Conservation (phyloP, 495 filamentous ascomycete species). For the Lophium mytilinum region DNA sequence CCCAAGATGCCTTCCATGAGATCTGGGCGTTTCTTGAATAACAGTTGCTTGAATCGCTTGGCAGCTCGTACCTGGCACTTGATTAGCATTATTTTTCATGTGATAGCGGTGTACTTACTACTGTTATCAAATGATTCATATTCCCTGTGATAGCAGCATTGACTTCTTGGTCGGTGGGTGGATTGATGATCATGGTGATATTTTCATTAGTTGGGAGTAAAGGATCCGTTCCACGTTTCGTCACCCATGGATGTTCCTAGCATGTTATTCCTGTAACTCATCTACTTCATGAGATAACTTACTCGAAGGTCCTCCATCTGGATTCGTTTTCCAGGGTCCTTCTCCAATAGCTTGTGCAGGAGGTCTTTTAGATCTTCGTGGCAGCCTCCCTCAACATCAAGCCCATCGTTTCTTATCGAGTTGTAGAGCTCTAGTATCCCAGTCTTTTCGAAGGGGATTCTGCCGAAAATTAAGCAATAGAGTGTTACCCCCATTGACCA, state of each 20-base stretch:
- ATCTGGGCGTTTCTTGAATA: slow-evolving; percentile 38
- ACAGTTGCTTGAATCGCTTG: slow-evolving; percentile 66
- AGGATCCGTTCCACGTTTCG: slow-evolving; percentile 68
- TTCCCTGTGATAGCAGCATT: slow-evolving; percentile 84
- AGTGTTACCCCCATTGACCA: slow-evolving; percentile 98
- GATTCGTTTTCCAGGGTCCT: slow-evolving; percentile 62
- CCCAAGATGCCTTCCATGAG: slow-evolving; percentile 52
- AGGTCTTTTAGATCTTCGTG: slow-evolving; percentile 28
- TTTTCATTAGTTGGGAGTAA: slow-evolving; percentile 80
- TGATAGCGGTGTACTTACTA: slow-evolving; percentile 50
- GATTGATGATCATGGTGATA: slow-evolving; percentile 65
- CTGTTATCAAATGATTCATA: slow-evolving; percentile 71
- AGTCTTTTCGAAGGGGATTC: slow-evolving; percentile 70
- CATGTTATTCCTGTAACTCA: background rate
- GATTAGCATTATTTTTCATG: slow-evolving; percentile 6
- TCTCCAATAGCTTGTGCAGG: slow-evolving; percentile 35
- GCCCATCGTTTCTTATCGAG: slow-evolving; percentile 62
- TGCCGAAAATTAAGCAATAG: slow-evolving; percentile 85
- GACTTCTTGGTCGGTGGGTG: slow-evolving; percentile 81
- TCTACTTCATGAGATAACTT: slow-evolving; percentile 31
- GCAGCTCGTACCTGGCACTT: slow-evolving; percentile 76
- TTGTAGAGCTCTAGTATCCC: slow-evolving; percentile 83
- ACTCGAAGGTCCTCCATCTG: slow-evolving; percentile 75
- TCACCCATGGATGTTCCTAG: slow-evolving; percentile 93
- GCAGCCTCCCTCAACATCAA: slow-evolving; percentile 40